Percentiles rank a stretch among this genome's conserved stretches.
Conservation (phyloP, 106 monocot genomes). For the Dendrobium huoshanense region DNA sequence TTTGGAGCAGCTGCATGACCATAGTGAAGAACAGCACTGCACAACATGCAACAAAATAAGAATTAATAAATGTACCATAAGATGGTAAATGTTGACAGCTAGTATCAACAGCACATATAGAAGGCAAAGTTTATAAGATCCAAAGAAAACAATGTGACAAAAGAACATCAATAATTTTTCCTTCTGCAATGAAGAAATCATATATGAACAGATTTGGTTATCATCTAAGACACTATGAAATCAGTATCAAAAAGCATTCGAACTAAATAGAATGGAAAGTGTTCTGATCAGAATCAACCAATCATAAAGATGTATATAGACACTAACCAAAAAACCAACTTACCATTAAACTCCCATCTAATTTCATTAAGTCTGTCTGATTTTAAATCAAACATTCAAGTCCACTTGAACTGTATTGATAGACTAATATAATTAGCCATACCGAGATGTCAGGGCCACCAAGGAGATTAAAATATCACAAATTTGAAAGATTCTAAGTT, state of each 20-base stretch:
- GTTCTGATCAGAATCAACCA: neutral
- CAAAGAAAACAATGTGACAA: neutral
- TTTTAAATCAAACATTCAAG: neutral
- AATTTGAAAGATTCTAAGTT: neutral
- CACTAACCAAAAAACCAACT: neutral
- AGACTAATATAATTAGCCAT: neutral
- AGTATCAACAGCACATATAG: neutral
- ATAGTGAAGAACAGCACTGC: constrained; percentile 96
- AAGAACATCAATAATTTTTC: neutral
- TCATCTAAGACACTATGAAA: neutral
- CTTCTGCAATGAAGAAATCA: neutral
- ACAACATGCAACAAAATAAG: constrained; percentile 9
- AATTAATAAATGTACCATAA: neutral
- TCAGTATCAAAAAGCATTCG: neutral
- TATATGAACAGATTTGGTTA: neutral
- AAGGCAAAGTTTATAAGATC: neutral
- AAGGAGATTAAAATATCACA: neutral
- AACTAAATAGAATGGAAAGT: neutral
- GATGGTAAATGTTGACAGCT: neutral
- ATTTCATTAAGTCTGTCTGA: neutral
- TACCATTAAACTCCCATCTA: neutral
- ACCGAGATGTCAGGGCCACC: neutral
- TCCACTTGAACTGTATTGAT: neutral
- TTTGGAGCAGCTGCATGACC: constrained; percentile 99
- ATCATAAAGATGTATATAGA: neutral